These are phyloP conservation scores for Crithidia fasciculata DNA, from an alignment of 208 protist genomes.

Conservation along the genomic window DNA sequence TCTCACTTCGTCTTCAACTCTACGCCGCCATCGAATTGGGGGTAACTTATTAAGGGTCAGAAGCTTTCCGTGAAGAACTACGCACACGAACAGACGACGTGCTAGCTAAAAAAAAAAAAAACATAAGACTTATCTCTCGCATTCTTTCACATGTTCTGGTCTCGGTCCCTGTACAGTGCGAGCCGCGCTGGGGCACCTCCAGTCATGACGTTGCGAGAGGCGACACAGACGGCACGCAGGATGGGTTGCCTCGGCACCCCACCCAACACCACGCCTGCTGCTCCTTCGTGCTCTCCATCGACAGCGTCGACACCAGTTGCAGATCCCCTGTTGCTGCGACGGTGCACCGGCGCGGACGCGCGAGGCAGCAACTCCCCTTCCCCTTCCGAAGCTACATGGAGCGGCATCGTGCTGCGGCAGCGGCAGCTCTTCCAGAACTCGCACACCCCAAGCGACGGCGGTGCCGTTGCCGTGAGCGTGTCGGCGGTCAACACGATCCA, in stretches of 20 bases:
- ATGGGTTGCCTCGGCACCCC: slow-evolving; percentile 9
- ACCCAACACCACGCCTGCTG: not conserved
- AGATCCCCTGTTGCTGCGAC: not conserved
- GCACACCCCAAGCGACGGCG: slow-evolving; percentile 11
- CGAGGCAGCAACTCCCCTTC: not conserved
- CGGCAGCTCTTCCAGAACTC: slow-evolving; percentile 19
- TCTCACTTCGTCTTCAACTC: too few relatives aligned
- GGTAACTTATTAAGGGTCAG: too few relatives aligned
- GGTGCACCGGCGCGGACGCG: slow-evolving; percentile 9
- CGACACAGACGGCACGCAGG: slow-evolving; percentile 1
- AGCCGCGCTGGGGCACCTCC: not conserved
- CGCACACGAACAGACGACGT: not conserved
- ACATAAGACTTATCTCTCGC: not conserved
- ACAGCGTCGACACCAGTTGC: not conserved
- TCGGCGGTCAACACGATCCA: slow-evolving; percentile 43
- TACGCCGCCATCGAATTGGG: too few relatives aligned
- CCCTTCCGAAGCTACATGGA: not conserved
- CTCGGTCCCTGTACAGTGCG: not conserved
- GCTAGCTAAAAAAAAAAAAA: not conserved
- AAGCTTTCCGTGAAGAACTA: too few relatives aligned
- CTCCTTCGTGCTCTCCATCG: not conserved
- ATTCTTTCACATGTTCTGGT: not conserved
- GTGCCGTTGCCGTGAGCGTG: slow-evolving; percentile 6
- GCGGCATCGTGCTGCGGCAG: slow-evolving; percentile 9
- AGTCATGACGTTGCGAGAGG: slow-evolving; percentile 13